phyloP scores from a whole-genome alignment of 768 basidiomycete species.

The Phanerochaete sordida region DNA sequence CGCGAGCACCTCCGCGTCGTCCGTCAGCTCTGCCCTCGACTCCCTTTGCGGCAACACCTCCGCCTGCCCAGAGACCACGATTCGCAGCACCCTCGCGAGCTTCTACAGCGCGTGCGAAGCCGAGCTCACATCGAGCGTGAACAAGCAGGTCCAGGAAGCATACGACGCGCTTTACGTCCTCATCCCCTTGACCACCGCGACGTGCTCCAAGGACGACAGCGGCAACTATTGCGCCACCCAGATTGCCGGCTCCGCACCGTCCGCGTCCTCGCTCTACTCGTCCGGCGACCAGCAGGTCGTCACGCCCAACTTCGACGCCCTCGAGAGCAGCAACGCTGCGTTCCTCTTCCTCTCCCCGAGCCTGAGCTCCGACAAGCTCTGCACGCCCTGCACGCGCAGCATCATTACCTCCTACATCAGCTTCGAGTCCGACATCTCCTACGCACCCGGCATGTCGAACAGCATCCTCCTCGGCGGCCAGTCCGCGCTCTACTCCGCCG shows the following conservation, averaged over 20 bases:
- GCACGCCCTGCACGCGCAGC: slow-evolving; percentile 78
- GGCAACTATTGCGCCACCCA: slow-evolving; percentile 67
- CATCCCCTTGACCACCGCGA: slow-evolving; percentile 56
- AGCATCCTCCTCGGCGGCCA: slow-evolving; percentile 70
- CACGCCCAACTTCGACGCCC: slow-evolving; percentile 54
- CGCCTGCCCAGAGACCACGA: slow-evolving; percentile 51
- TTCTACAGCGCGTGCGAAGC: slow-evolving; percentile 70
- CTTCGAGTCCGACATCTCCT: slow-evolving; percentile 69
- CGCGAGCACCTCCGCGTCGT: slow-evolving; percentile 35
- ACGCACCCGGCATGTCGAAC: slow-evolving; percentile 66
- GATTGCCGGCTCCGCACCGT: slow-evolving; percentile 30
- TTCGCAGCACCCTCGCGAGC: slow-evolving; percentile 58
- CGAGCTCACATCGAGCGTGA: slow-evolving; percentile 60
- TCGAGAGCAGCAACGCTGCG: slow-evolving; percentile 56
- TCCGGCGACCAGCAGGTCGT: slow-evolving; percentile 30
- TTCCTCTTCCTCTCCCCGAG: slow-evolving; percentile 75
- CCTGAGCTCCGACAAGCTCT: slow-evolving; percentile 52
- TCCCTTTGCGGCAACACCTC: slow-evolving; percentile 48
- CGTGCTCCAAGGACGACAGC: slow-evolving; percentile 74
- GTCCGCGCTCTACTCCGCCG: slow-evolving; percentile 55
- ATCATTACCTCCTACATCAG: slow-evolving; percentile 73
- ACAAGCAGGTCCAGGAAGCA: slow-evolving; percentile 46
- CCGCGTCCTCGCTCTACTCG: slow-evolving; percentile 15
- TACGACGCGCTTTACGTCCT: slow-evolving; percentile 85
- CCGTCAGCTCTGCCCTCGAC: slow-evolving; percentile 49